phyloP scores from a whole-genome alignment of 73 alveolate species.

The Tetrahymena malaccensis region DNA sequence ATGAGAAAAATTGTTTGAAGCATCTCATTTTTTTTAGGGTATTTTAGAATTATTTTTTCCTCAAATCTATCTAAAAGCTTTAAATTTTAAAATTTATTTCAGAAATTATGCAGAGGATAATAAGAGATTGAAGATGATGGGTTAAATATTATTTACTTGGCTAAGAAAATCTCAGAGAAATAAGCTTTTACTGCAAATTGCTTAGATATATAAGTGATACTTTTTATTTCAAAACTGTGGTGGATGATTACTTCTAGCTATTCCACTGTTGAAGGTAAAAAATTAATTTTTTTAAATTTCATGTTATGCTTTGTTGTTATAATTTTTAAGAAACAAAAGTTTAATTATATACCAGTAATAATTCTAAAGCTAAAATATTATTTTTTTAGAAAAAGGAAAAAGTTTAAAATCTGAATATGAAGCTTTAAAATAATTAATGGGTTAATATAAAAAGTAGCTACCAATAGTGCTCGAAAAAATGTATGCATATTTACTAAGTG shows the following conservation, averaged over 20 bases:
- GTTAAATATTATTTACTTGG: background rate
- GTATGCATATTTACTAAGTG: background rate
- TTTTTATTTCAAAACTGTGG: background rate
- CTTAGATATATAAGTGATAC: background rate
- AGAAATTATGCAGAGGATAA: background rate
- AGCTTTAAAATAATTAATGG: background rate
- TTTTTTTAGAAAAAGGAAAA: background rate
- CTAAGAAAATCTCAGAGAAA: background rate
- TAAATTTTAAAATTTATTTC: background rate
- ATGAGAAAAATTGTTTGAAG: background rate
- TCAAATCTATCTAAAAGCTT: background rate
- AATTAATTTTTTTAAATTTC: too few species aligned
- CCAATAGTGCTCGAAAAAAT: background rate
- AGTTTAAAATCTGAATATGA: background rate
- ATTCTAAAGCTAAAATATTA: too few species aligned
- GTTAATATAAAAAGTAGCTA: background rate
- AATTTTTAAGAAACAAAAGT: too few species aligned
- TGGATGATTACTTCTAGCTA: background rate
- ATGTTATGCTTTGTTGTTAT: too few species aligned
- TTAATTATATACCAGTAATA: too few species aligned
- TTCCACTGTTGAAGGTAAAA: background rate
- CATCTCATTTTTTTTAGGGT: background rate
- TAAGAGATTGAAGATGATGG: background rate
- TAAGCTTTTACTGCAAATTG: background rate
- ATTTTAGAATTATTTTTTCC: background rate